Base-by-base conservation (phyloP, 2,329 filamentous ascomycete species). In the Trichophyton verrucosum region DNA sequence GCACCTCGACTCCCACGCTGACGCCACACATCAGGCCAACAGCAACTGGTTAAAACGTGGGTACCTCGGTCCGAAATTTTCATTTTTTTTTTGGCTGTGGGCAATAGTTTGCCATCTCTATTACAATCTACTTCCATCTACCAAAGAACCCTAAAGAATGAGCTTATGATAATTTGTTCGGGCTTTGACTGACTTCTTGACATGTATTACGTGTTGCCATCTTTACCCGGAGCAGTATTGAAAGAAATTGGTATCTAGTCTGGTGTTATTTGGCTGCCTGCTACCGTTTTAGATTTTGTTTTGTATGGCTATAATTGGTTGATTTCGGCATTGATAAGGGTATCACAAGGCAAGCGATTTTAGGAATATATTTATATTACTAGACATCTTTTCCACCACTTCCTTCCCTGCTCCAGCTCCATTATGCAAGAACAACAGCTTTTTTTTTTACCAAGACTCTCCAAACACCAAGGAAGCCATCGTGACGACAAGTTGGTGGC, bases 1-100 rank as follows among this genome's bases (percentile, higher is more conserved):
- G 74, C 49, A 76, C 73, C 6, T 67, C 72, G 1, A 67, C 70
- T 3, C 71, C 73, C 11, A 64, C 66, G 7, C 17, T 42, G 11
- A 49, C 17, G 9, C 27, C 24, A 15, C 17, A 22, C 9, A 51
- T 47, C 40, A 17, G 22, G 13, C 57, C 40, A 30, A 40, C 40
- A 17, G n/a, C 40, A 6, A 36, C 57, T 15, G 27, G 3, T 33
- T 59, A 46, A 30, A 27, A 20, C 44, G 27, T 55, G 9, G 22
- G 27, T 27, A 17, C 20, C 11, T 27, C 8, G 13, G 17, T 8
- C 3, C 2, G 15, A 27, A 24, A 27, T 6, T 1, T 20, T 20
- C 1, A 51, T 24, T 3, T 51, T 27, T 13, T 38, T 47, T 47
- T 47, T 11, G 46, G 46, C 22, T 51, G 24, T 27, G 44, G 9